Base-by-base conservation (phyloP, 768 basidiomycete genomes). In the Agrocybe chaxingu region DNA sequence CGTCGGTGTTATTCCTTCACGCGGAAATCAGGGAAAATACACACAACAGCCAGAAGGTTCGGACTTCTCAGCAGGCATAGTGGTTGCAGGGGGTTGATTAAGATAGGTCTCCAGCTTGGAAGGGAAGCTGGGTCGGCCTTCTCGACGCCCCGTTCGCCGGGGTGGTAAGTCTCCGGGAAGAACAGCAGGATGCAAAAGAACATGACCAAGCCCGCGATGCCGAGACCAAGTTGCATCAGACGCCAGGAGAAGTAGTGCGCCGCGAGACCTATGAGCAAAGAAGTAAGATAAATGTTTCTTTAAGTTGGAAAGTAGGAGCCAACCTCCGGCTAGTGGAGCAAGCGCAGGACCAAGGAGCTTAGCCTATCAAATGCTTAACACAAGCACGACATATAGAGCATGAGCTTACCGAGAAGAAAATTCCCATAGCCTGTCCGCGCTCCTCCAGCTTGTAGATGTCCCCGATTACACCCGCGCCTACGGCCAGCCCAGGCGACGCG, bases 241-340 rank as follows among this genome's bases (percentile, higher is more conserved):
- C 85, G 75, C 85, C 87, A 89, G 0, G 85, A 85, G 34, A 73
- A 72, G 54, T 84, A 85, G 43, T 83, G 69, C 0, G 85, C 72
- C 0, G 74, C 67, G n/a, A 73, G 39, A 12, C 80, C 79, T 77
- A 50, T 31, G 18, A 42, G 29, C 10, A 31, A 18, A 24, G 35
- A 8, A 36, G 33, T 30, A 29, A 30, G 18, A 41, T 9, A 46
- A 18, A 10, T 38, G 9, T 11, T 31, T 19, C 16, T 9, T 10
- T 24, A 3, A 24, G 4, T 29, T 1, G 11, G 18, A 42, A 13
- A 11, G 6, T 46, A 16, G 46, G 5, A 7, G 50, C 37, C 51
- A 45, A 68, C 83, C 85, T 56, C 82, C 84, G 0, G 69, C 55
- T 1, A 81, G 61, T 0, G 85, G 84, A 0, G 85, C 82, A 3